Evolutionary conservation across 495 filamentous ascomycete species (phyloP), one percentile per base, ranked within the genome.

Genomic region (Cairneyella variabilis): DNA sequence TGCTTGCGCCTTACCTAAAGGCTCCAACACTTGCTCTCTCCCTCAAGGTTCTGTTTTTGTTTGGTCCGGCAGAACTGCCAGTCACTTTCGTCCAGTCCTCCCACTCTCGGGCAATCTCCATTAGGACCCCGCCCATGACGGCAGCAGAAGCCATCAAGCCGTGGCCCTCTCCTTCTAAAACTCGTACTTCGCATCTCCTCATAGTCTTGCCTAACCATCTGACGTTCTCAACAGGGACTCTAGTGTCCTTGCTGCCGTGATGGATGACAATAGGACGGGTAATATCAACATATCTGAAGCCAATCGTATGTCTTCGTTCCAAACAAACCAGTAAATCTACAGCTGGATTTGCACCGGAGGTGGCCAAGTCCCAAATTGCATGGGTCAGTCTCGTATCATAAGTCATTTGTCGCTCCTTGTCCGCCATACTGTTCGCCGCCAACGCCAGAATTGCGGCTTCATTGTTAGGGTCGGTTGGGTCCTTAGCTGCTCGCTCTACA

Each of bases 231-330:
- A 95, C 85, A 0, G 93, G 93, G 10, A 99, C 93, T 14, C 93
- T 79, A 6, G 86, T 91, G 59, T 99, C 93, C 61, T 85, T 85
- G 63, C 83, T 90, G 11, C 93, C 93, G 61, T 99, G 93, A 59
- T 96, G 92, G 53, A 99, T 95, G 21, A 95, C 86, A 1, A 97
- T 88, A 0, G 86, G 79, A 8, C 90, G 80, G 0, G 83, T 93
- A 58, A 97, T 96, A 64, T 99, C 93, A 16, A 95, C 91, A 61
- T 99, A 99, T 25, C 91, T 83, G 69, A 99, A 99, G 0, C 93
- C 93, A 60, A 99, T 96, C 0, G 88, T 83, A 58, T 95, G 88
- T 9, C 87, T 81, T 17, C 95, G 84, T 68, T 99, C 93, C 12
- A 99, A 72, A 64, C 93, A 99, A 10, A 96, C 88, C 2, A 99